phyloP scores from a whole-genome alignment of 1,284 basidiomycete genomes.

The Golubevia sp. region DNA sequence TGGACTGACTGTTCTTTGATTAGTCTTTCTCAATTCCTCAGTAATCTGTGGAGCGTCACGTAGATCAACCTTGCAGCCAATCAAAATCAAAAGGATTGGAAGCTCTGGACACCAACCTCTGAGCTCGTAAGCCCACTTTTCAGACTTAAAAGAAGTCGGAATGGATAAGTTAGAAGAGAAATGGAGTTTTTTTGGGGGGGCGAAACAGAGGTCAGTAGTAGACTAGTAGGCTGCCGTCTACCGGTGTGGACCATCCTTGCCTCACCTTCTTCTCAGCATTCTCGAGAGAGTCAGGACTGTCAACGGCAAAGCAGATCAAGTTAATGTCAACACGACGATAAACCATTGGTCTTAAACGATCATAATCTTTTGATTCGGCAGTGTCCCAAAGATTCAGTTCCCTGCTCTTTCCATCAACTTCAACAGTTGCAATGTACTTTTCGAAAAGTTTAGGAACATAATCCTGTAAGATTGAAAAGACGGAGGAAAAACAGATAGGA shows the following conservation, averaged over 20 bases:
- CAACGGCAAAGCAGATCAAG: constrained; percentile 89
- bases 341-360: constrained; percentile 68
- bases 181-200: too few relatives aligned
- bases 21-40: constrained; percentile 60
- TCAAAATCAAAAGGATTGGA: constrained; percentile 85
- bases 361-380: constrained; percentile 80
- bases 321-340: constrained; percentile 93
- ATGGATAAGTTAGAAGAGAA: too few relatives aligned
- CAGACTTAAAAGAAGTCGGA: too few relatives aligned
- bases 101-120: constrained; percentile 86
- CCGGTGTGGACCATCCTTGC: too few relatives aligned
- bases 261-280: constrained; percentile 91
- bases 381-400: constrained; percentile 95
- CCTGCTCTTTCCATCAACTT: constrained; percentile 87
- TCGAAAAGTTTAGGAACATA: constrained; percentile 93
- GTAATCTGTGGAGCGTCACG: constrained; percentile 61
- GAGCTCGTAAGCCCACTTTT: constrained; percentile 91
- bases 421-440: constrained; percentile 84
- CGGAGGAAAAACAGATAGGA: constrained; percentile 1
- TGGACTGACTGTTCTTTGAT: constrained; percentile 55
- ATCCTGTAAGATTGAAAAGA: constrained; percentile 67
- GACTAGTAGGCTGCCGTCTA: too few relatives aligned
- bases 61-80: constrained; percentile 78
- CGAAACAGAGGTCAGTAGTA: too few relatives aligned
- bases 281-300: constrained; percentile 87